Percentiles rank a stretch among this genome's conserved stretches.
Conservation (phyloP, 2,329 filamentous ascomycete genomes). For the Alternaria brassicae region DNA sequence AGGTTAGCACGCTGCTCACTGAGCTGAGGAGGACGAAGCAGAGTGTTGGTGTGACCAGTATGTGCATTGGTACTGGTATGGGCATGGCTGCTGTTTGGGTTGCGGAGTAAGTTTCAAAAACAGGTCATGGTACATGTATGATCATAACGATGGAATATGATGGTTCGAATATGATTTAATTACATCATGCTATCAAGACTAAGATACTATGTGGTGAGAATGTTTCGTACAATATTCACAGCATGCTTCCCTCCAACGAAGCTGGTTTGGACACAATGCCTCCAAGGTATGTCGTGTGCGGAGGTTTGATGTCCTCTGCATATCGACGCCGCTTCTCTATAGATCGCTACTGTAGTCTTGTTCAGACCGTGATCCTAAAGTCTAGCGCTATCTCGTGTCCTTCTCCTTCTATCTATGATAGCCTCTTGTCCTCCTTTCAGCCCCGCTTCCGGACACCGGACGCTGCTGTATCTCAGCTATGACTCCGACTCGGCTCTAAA, state of each 20-base stretch:
- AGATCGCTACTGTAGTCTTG: background rate
- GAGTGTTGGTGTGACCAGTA: conserved; percentile 89
- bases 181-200: background rate
- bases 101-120: conserved; percentile 71
- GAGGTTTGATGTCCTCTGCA: background rate
- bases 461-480: background rate
- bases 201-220: background rate
- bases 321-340: background rate
- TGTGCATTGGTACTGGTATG: conserved; percentile 97
- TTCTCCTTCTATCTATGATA: background rate
- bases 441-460: too few species aligned
- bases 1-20: conserved; percentile 90
- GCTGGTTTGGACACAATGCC: background rate
- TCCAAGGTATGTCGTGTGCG: background rate
- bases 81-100: conserved; percentile 98
- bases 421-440: background rate
- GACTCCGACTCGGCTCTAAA: background rate
- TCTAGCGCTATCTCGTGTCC: background rate
- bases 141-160: background rate
- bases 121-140: background rate
- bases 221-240: background rate
- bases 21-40: conserved; percentile 85
- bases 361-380: background rate
- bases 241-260: background rate
- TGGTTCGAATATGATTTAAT: background rate